Conservation (phyloP, 306 rosid species). For the Gynostemma pentaphyllum region DNA sequence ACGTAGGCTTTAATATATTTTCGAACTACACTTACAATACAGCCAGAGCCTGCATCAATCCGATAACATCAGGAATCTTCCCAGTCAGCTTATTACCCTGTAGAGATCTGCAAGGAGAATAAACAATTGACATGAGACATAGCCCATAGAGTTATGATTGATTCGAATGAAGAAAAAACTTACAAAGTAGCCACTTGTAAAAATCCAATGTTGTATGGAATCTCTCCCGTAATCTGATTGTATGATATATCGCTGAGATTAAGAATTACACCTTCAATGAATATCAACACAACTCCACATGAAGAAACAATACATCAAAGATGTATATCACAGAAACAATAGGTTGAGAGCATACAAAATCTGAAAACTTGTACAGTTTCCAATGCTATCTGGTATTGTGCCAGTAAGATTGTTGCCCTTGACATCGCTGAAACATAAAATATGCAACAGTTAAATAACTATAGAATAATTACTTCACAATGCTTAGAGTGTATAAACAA, state of each 20-base stretch:
- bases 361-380: constrained; percentile 88
- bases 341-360: constrained; percentile 38
- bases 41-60: constrained; percentile 97
- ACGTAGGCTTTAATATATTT: too few species aligned
- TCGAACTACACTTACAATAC: constrained; percentile 49
- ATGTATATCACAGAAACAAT: neutral
- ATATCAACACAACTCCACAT: neutral
- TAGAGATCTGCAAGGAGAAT: constrained; percentile 40
- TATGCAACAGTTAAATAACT: neutral
- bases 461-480: neutral
- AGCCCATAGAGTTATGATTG: neutral
- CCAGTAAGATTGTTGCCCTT: constrained; percentile 78
- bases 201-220: constrained; percentile 85
- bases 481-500: too few species aligned
- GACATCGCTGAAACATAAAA: constrained; percentile 43
- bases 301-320: neutral
- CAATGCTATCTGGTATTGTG: constrained; percentile 67
- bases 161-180: constrained; percentile 14
- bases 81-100: constrained; percentile 86
- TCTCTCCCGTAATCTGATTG: constrained; percentile 67
- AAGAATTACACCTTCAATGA: neutral
- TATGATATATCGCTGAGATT: constrained; percentile 68
- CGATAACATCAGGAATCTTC: constrained; percentile 82
- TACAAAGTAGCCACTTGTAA: constrained; percentile 94
- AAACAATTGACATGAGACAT: neutral